A percentile compares a stretch with the other conserved stretches of the same genome.
phyloP scores from a whole-genome alignment of 306 rosid genomes.

The Trifolium subterraneum region DNA sequence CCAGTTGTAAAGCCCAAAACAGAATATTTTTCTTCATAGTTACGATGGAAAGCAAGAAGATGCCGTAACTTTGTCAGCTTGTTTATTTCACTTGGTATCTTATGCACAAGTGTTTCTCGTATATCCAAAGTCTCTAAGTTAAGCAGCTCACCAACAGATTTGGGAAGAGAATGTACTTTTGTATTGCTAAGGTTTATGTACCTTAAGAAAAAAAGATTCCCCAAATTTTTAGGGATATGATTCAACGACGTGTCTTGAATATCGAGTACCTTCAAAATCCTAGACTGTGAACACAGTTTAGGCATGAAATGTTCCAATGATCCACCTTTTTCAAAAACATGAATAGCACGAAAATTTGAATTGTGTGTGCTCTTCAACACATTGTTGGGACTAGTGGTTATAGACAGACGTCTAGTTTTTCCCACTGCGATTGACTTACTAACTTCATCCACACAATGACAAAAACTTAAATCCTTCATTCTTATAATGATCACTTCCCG shows the following conservation, averaged over 20 bases:
- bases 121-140: slow-evolving; percentile 11
- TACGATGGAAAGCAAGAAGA: neutral
- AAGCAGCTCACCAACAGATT: neutral
- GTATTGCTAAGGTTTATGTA: neutral
- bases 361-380: neutral
- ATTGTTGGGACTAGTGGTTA: neutral
- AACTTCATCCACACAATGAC: neutral
- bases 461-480: neutral
- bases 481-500: neutral
- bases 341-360: neutral
- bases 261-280: neutral
- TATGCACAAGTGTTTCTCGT: slow-evolving; percentile 8
- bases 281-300: neutral
- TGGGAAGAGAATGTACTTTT: neutral
- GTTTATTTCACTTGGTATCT: slow-evolving; percentile 5
- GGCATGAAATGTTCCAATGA: neutral
- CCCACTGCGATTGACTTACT: neutral
- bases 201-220: neutral
- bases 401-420: neutral
- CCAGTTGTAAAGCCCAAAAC: neutral
- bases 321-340: neutral
- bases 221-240: neutral
- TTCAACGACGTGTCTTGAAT: neutral
- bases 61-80: neutral
- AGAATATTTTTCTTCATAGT: neutral